phyloP scores from a whole-genome alignment of 495 filamentous ascomycete species.

The Cercophora samala region DNA sequence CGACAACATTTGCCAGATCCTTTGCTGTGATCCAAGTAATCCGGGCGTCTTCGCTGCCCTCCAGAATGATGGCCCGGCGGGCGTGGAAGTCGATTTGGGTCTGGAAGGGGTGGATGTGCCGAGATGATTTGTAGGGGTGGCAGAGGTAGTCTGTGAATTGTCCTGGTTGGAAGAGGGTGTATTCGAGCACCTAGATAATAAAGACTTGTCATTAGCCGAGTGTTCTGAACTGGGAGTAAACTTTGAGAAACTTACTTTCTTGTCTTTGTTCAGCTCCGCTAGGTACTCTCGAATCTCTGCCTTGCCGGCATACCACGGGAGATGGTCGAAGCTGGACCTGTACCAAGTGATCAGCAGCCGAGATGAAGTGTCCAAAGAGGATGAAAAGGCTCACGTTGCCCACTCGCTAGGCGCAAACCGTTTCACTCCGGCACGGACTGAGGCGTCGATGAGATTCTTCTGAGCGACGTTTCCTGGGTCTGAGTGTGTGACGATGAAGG shows the following conservation, averaged over 20 bases:
- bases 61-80: constrained; percentile 46
- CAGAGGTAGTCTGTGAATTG: constrained; percentile 53
- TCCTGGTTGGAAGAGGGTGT: constrained; percentile 54
- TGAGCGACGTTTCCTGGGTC: constrained; percentile 37
- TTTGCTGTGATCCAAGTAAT: constrained; percentile 47
- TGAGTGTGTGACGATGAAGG: constrained; percentile 41
- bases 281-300: constrained; percentile 47
- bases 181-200: constrained; percentile 50
- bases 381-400: constrained; percentile 27
- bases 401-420: constrained; percentile 50
- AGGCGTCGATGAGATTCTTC: constrained; percentile 51
- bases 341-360: background rate
- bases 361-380: background rate
- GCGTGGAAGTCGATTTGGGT: constrained; percentile 45
- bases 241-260: constrained; percentile 5
- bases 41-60: constrained; percentile 36
- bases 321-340: constrained; percentile 24
- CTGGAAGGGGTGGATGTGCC: constrained; percentile 42
- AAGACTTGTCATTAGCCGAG: constrained; percentile 5
- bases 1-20: constrained; percentile 42
- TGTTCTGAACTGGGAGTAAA: background rate
- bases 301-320: constrained; percentile 51
- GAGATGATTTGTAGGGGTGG: constrained; percentile 44
- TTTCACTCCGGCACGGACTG: constrained; percentile 50
- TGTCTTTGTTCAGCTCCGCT: constrained; percentile 19